Base-by-base conservation (phyloP, 164 flowering plant genomes). In the Liriodendron chinense region DNA sequence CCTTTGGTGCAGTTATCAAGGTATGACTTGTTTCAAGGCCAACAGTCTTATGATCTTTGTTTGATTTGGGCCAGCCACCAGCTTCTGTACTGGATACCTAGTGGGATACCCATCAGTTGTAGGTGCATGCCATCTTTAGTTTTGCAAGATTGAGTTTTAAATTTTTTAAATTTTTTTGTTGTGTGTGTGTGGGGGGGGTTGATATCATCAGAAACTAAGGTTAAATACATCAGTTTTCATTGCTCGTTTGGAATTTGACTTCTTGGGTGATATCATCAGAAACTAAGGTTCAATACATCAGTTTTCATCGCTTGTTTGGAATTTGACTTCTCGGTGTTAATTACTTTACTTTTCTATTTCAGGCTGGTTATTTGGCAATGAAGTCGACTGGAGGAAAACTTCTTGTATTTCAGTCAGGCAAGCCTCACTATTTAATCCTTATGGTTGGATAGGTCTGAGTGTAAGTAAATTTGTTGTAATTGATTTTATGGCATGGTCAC, bases 331-430 rank as follows among this genome's bases (percentile, higher is more conserved):
- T 16, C 20, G 13, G 16, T 53, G 59, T 53, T 53, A 53, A 53
- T 53, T 53, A 16, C 18, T 53, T 53, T 2, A 9, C 13, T 25
- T n/a, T 67, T 22, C 49, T 23, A 25, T 69, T 62, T 66, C 84
- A 96, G 99, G 99, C 97, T 77, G 96, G 97, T 73, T 94, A 88
- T 83, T 79, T 96, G 90, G 96, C 99, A 21, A 89, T 94, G 94
- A 92, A 94, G 84, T 84, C 81, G 71, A 93, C 91, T 74, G 99
- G 99, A 68, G 99, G 99, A 69, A 94, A 94, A 77, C 96, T 96
- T 79, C 74, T 94, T 75, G 98, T 93, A 49, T 96, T 96, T 83
- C 99, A 91, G 79, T 94, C 99, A 86, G 98, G 99, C 81, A 87
- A 87, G 86, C 59, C 16, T 56, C 23, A 50, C 34, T 23, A 47